Conservation (phyloP, 75 land plant species). For the Sequoiadendron giganteum region DNA sequence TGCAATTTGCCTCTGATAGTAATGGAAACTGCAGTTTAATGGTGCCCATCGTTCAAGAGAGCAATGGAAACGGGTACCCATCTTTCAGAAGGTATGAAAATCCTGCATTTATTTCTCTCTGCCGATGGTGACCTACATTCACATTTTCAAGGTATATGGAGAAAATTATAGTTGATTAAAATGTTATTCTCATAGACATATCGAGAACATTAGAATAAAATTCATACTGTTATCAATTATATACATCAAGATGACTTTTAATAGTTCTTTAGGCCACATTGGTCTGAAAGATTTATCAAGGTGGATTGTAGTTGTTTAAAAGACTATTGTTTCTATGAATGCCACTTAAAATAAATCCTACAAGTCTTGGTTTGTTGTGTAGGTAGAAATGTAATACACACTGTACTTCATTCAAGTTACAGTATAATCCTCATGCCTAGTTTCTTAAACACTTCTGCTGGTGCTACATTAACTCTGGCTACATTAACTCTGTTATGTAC, state of each 20-base stretch:
- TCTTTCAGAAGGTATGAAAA: constrained; percentile 4
- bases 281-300: neutral
- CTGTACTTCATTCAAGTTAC: neutral
- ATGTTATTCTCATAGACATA: neutral
- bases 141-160: too few relatives aligned
- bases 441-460: neutral
- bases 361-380: neutral
- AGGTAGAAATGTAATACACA: neutral
- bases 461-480: too few relatives aligned
- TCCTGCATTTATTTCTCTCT: neutral
- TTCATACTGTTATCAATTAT: neutral
- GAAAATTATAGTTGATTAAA: too few relatives aligned
- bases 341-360: neutral
- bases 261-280: too few relatives aligned
- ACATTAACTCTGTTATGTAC: too few relatives aligned
- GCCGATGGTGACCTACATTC: neutral
- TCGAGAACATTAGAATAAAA: neutral
- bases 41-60: neutral
- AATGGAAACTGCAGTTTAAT: neutral
- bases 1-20: neutral
- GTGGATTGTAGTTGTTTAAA: neutral
- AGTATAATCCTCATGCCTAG: neutral
- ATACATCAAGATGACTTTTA: neutral
- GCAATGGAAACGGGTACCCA: neutral
- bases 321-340: neutral